Conservation (phyloP, 768 basidiomycete genomes). For the Pseudohyphozyma bogoriensis region DNA sequence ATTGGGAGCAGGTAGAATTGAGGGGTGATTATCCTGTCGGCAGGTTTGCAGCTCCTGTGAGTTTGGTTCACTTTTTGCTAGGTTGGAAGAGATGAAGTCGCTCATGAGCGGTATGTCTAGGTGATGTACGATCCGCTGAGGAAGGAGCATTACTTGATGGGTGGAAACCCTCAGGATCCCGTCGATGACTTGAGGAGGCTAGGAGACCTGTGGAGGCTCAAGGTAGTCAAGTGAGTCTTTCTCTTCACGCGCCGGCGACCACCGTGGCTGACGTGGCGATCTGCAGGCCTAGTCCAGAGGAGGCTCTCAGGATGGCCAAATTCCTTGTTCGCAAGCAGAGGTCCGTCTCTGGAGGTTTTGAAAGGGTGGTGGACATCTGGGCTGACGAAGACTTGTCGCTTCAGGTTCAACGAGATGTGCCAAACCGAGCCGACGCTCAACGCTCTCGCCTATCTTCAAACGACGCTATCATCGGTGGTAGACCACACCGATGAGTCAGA, state of each 20-base stretch:
- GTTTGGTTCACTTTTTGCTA: background rate
- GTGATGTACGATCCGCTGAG: constrained; percentile 20
- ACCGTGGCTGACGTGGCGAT: background rate
- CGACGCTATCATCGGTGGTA: constrained; percentile 25
- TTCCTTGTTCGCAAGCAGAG: constrained; percentile 31
- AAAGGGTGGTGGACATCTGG: no score
- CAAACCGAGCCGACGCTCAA: constrained; percentile 13
- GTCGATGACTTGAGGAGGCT: background rate
- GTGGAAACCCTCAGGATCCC: constrained; percentile 9
- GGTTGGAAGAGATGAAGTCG: background rate
- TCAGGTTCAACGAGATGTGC: constrained; percentile 29
- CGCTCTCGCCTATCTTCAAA: constrained; percentile 32
- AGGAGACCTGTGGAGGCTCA: constrained; percentile 22
- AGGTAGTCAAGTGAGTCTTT: constrained; percentile 19
- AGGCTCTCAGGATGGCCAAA: constrained; percentile 23
- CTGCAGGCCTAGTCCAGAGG: constrained; percentile 23
- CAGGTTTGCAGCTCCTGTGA: constrained; percentile 20
- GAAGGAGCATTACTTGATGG: constrained; percentile 23
- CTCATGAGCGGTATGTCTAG: background rate
- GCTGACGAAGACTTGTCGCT: no score
- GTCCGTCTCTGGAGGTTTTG: no score
- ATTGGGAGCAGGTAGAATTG: background rate
- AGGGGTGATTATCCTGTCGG: background rate
- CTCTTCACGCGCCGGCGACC: background rate
- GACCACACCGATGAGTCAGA: constrained; percentile 23